A percentile compares a stretch with the other conserved stretches of the same genome.
These are phyloP conservation scores for Grosmannia serpens DNA, from an alignment of 2,329 filamentous ascomycete species.

Conservation along the genomic window DNA sequence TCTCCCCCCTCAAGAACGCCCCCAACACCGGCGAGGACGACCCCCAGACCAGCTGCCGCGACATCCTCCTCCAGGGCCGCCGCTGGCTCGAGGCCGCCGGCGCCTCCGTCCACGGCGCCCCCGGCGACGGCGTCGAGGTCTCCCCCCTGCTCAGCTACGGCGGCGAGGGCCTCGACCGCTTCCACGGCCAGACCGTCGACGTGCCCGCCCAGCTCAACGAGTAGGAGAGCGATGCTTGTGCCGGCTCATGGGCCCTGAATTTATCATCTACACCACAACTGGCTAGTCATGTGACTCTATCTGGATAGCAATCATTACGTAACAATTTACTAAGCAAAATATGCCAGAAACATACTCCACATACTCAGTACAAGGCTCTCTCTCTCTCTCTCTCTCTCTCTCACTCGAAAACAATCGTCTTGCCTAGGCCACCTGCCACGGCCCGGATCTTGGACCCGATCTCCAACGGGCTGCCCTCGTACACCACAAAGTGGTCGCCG, in stretches of 20 bases:
- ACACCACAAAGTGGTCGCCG: slow-evolving; percentile 45
- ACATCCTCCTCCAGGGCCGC: slow-evolving; percentile 83
- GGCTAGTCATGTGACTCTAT: not conserved
- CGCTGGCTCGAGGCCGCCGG: slow-evolving; percentile 77
- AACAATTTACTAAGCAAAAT: not conserved
- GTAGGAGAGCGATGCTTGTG: slow-evolving; percentile 2
- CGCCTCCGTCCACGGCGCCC: slow-evolving; percentile 51
- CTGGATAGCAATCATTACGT: not conserved
- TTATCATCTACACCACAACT: not conserved
- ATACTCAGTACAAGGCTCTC: too few species aligned
- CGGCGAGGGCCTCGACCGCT: slow-evolving; percentile 49
- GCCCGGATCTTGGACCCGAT: slow-evolving; percentile 44
- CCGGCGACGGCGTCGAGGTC: slow-evolving; percentile 70
- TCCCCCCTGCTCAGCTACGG: slow-evolving; percentile 87
- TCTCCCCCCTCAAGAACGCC: slow-evolving; percentile 91
- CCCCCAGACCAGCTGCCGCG: slow-evolving; percentile 79
- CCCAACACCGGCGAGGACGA: slow-evolving; percentile 81
- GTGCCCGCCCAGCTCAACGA: slow-evolving; percentile 38
- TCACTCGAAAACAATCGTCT: slow-evolving; percentile 24
- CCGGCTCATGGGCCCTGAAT: not conserved
- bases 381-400: not conserved
- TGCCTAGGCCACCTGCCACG: slow-evolving; percentile 32
- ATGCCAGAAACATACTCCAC: too few species aligned
- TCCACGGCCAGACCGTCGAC: slow-evolving; percentile 40
- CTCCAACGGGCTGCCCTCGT: slow-evolving; percentile 51